phyloP scores from a whole-genome alignment of 257 asterid genomes.

The Nicotiana knightiana region DNA sequence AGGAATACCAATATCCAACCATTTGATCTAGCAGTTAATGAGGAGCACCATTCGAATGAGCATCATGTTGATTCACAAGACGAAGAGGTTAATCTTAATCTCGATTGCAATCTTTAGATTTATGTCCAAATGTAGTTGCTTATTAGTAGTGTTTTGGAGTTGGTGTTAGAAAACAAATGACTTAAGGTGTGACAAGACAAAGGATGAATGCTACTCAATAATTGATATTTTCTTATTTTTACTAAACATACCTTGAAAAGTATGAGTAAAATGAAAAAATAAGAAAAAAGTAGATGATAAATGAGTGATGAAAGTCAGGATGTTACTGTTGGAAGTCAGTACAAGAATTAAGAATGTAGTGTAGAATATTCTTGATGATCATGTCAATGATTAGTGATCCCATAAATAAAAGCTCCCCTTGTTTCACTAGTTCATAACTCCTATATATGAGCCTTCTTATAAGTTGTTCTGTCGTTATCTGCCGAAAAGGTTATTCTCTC shows the following conservation, averaged over 20 bases:
- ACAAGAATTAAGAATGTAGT: not conserved
- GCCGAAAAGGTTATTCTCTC: no score
- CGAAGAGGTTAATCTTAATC: conserved; percentile 52
- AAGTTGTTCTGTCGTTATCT: not conserved
- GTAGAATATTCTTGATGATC: not conserved
- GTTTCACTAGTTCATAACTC: not conserved
- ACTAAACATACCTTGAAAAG: not conserved
- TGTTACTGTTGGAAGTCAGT: not conserved
- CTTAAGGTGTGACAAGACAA: not conserved
- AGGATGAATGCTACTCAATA: not conserved
- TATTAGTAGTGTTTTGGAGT: not conserved
- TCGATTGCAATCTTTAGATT: not conserved
- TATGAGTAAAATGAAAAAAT: not conserved
- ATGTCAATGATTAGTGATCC: not conserved
- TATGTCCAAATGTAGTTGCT: not conserved
- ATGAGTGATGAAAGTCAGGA: not conserved
- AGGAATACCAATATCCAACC: conserved; percentile 41
- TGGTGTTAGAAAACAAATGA: not conserved
- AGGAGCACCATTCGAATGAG: conserved; percentile 52
- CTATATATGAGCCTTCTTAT: not conserved
- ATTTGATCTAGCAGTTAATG: conserved; percentile 42
- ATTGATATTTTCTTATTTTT: not conserved
- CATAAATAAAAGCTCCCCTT: not conserved
- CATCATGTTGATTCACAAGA: conserved; percentile 67
- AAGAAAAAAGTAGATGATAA: not conserved